Base-by-base conservation (phyloP, 2,329 filamentous ascomycete genomes). In the Zasmidium citrigriseum region DNA sequence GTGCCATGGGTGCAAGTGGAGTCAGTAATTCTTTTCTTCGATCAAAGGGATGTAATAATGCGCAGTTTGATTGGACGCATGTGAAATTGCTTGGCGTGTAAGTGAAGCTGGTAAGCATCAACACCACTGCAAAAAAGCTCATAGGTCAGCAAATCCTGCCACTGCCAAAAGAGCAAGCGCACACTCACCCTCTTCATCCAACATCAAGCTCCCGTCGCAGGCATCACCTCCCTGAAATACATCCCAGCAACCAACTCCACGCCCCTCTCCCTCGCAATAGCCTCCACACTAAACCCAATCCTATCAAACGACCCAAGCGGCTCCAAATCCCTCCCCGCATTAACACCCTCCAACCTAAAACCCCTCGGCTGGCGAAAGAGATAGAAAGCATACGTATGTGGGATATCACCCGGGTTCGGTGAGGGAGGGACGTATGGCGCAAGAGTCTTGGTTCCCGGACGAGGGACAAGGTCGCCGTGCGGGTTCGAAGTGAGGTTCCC, bases 371-470 rank as follows among this genome's bases (percentile, higher is more conserved):
- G 46, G 2, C 2, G 5, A 10, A 49, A 18, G 16, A 49, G 25
- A 27, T 49, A 49, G 25, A 49, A 49, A 14, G 25, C 46, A 27
- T 49, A 49, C 11, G 22, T 49, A n/a, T 49, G 46, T 23, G 46
- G 3, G 5, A 49, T 49, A 49, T 49, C 46, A 2, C 46, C 46
- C 9, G 22, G 21, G n/a, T 49, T 49, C 21, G 46, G 46, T 10
- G 4, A 14, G 16, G 46, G 46, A 11, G 9, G 3, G 22, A 25
- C 7, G 27, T 49, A 49, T 3, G 21, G 20, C 5, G 46, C 46
- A 23, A 49, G 24, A 23, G 46, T 49, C 12, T 49, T 7, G 22
- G 22, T 49, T 4, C 18, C 16, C 11, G 46, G 5, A 4, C 4
- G 14, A 25, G 46, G 46, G 14, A 25, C 18, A 10, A 49, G 46